phyloP scores from a whole-genome alignment of 352 stramenopile species.

The Sclerospora graminicola region DNA sequence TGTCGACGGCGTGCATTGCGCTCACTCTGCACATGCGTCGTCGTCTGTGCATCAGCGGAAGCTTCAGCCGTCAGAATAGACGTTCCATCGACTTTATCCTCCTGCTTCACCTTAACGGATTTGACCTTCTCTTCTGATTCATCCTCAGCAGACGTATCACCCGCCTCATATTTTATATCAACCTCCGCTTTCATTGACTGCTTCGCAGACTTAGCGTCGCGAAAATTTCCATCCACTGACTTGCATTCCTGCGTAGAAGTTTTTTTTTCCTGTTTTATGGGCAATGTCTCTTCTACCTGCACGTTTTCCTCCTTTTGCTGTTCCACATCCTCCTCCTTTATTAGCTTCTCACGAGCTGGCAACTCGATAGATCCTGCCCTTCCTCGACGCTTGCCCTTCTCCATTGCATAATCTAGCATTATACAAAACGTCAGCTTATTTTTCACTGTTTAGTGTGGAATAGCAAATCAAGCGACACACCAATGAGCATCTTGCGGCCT shows the following conservation, averaged over 20 bases:
- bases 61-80: conserved; percentile 1
- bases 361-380: conserved; percentile 7
- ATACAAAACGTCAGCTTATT: not conserved
- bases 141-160: conserved; percentile 1
- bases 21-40: conserved; percentile 55
- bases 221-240: conserved; percentile 22
- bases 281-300: conserved; percentile 9
- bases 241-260: conserved; percentile 12
- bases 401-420: conserved; percentile 50
- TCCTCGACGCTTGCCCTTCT: conserved; percentile 44
- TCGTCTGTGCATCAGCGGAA: not conserved
- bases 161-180: conserved; percentile 9
- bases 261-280: conserved; percentile 7
- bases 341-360: not conserved
- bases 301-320: conserved; percentile 10
- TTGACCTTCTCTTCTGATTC: conserved; percentile 12
- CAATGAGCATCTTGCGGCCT: conserved; percentile 71
- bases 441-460: not conserved
- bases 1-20: conserved; percentile 66
- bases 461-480: conserved; percentile 22
- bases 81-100: conserved; percentile 17
- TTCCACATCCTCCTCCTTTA: conserved; percentile 10
- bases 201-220: conserved; percentile 11
- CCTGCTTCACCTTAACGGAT: conserved; percentile 6
- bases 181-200: conserved; percentile 12